Base-by-base conservation (phyloP, 306 rosid species). In the Castanea crenata region DNA sequence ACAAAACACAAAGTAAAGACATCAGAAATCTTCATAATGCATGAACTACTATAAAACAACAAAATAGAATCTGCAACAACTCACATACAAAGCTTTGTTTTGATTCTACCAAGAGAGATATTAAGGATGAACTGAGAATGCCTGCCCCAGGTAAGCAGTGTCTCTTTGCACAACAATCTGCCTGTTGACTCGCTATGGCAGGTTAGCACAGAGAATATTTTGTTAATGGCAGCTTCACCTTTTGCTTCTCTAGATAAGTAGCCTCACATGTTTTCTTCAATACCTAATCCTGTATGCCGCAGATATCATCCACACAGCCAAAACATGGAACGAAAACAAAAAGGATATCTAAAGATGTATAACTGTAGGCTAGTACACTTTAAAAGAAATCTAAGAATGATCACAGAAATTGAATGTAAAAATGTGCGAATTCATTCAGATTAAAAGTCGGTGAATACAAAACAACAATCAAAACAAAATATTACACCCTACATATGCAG, bases 61-160 rank as follows among this genome's bases (percentile, higher is more conserved):
- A 74, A 83, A 86, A 77, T 84, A 85, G 86, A 86, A 84, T 86
- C 79, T 79, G 79, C 82, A 94, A 86, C 21, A 92, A 95, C 99
- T 95, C 99, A 95, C 99, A 95, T 91, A 95, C 98, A 91, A 95
- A 95, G 92, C 99, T 95, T 87, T 95, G 97, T 89, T 93, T 93
- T 93, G 93, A 95, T 95, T 95, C 99, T 95, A 93, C 95, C 94
- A 91, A 95, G 98, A 82, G 98, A 93, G 77, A 90, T 89, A 84
- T 81, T 85, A 95, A 91, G 91, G 99, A 89, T 76, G 98, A 86
- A 86, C 92, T 84, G 79, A 90, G 88, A 83, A 81, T 80, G 84
- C 90, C 93, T 85, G 71, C 84, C 83, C 80, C 92, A 69, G 92
- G 87, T 61, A 72, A 55, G 91, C 88, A 76, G 89, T 91, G 78